Base-by-base conservation (phyloP, 345 rosid genomes). In the Sisymbrium irio region DNA sequence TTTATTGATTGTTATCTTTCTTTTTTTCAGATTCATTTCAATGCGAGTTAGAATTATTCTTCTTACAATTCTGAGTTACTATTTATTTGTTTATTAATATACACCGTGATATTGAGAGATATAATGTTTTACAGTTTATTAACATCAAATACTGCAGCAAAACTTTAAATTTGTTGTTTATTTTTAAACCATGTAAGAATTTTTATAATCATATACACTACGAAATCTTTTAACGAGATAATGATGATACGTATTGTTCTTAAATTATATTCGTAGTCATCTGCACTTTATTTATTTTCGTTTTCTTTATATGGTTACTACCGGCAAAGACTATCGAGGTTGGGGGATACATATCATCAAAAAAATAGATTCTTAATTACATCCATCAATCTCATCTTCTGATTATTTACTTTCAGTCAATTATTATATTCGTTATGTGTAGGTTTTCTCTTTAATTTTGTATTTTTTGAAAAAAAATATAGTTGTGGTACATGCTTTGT, bases 401-500 rank as follows among this genome's bases (percentile, higher is more conserved):
- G 41, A 57, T 65, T 45, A 39, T 56, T 15, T 46, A 57, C 42
- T 19, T 2, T 35, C 44, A 59, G 19, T 74, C 60, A 66, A 57
- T 47, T 17, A 65, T 36, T 57, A 58, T 47, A 74, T 57, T 65
- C 51, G 65, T 28, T 18, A 41, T 62, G 42, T 55, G 69, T 63
- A 63, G 25, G 32, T 55, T 55, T 9, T 63, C 32, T 53, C 37
- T 6, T 35, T 15, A 6, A 42, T 33, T 33, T 50, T 45, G 44
- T 44, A 32, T 19, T 9, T 51, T 37, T 2, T n/a, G n/a, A n/a
- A n/a, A n/a, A 18, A 36, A 19, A 65, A 49, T 19, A 46, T 33
- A 22, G 22, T 45, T 47, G 76, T 77, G 80, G 77, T 76, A 77
- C 57, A 71, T 71, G 68, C 57, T 65, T 58, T 39, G 80, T 71